A percentile compares a stretch with the other conserved stretches of the same genome.
Evolutionary conservation across 106 monocot species (phyloP).

Genomic region (Chionographis japonica): DNA sequence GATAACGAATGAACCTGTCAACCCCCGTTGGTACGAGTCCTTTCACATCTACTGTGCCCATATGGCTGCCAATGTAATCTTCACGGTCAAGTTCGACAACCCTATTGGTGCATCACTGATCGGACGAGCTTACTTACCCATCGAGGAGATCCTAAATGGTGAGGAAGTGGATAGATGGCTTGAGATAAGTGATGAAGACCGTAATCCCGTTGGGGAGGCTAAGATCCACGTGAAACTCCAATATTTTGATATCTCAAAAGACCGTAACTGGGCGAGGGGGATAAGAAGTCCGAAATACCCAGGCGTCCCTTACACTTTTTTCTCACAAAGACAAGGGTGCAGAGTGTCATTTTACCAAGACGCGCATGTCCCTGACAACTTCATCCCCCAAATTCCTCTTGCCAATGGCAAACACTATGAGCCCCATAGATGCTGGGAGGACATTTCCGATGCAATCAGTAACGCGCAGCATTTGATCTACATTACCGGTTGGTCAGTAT

Average conservation of each 20-base stretch:
- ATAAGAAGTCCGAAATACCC: constrained; percentile 48
- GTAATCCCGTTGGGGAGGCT: constrained; percentile 40
- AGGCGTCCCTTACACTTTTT: constrained; percentile 71
- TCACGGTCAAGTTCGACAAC: constrained; percentile 55
- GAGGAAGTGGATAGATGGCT: constrained; percentile 65
- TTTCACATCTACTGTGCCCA: constrained; percentile 84
- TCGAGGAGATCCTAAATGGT: constrained; percentile 36
- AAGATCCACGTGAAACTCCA: constrained; percentile 70
- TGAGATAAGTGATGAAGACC: constrained; percentile 40
- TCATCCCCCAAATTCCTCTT: constrained; percentile 48
- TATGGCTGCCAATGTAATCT: constrained; percentile 42
- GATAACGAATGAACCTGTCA: constrained; percentile 40
- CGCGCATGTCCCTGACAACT: constrained; percentile 60
- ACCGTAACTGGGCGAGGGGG: constrained; percentile 48
- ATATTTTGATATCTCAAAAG: constrained; percentile 46
- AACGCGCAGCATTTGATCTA: constrained; percentile 62
- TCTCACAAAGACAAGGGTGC: constrained; percentile 63
- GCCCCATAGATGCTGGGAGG: constrained; percentile 74
- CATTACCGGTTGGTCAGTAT: constrained; percentile 74
- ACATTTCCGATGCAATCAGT: constrained; percentile 66
- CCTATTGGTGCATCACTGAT: constrained; percentile 47
- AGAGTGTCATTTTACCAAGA: constrained; percentile 69
- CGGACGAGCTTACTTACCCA: constrained; percentile 68
- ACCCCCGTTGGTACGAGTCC: constrained; percentile 63
- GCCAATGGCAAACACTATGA: constrained; percentile 46